phyloP scores from a whole-genome alignment of 192 early-diverging fungal species.

The Phycomyces nitens region DNA sequence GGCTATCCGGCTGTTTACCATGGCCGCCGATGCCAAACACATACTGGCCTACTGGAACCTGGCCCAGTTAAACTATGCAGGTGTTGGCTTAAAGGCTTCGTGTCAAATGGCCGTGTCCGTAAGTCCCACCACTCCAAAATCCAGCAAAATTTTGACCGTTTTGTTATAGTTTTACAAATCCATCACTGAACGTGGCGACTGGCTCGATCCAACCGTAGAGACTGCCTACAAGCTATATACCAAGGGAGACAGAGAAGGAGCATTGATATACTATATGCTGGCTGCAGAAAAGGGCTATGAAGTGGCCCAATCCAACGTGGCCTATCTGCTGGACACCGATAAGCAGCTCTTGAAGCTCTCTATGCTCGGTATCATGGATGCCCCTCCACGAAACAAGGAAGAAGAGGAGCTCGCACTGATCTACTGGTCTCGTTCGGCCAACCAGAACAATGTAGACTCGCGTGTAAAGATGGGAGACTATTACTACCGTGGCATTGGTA shows the following conservation, averaged over 20 bases:
- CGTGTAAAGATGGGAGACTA: slow-evolving; percentile 92
- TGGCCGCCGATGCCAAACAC: slow-evolving; percentile 62
- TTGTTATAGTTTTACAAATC: slow-evolving; percentile 63
- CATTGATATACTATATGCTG: slow-evolving; percentile 69
- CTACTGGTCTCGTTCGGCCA: slow-evolving; percentile 93
- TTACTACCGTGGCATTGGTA: slow-evolving; percentile 83
- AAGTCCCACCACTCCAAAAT: slow-evolving; percentile 17
- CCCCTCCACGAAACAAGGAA: neutral
- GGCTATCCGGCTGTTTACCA: slow-evolving; percentile 52
- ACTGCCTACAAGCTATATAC: slow-evolving; percentile 53
- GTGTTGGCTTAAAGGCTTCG: slow-evolving; percentile 41
- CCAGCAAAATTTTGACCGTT: slow-evolving; percentile 1
- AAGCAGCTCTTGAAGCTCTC: slow-evolving; percentile 9
- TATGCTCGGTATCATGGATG: neutral
- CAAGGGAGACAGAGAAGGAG: slow-evolving; percentile 63
- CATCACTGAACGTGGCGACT: slow-evolving; percentile 83
- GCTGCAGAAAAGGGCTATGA: slow-evolving; percentile 91
- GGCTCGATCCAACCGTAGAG: slow-evolving; percentile 68
- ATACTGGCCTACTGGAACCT: slow-evolving; percentile 80
- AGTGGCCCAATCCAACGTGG: slow-evolving; percentile 85
- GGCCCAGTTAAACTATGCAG: slow-evolving; percentile 64
- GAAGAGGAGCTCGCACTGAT: slow-evolving; percentile 65
- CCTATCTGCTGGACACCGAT: slow-evolving; percentile 77
- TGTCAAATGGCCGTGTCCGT: slow-evolving; percentile 71
- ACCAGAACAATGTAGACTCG: slow-evolving; percentile 87